These are phyloP conservation scores for Quercus gilva DNA, from an alignment of 306 rosid genomes.

Conservation along the genomic window DNA sequence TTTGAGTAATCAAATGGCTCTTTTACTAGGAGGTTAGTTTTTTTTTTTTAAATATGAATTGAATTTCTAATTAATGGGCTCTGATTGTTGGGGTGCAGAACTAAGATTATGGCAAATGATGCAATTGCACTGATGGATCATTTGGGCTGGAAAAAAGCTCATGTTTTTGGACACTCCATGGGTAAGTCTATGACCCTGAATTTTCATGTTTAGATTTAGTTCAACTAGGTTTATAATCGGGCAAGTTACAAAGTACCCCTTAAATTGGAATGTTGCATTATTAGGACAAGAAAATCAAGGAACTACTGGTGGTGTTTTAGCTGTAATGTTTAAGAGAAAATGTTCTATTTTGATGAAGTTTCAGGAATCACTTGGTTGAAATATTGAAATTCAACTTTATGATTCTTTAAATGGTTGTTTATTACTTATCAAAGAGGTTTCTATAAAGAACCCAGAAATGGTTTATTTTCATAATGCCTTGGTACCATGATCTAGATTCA, in stretches of 20 bases:
- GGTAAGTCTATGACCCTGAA: constrained; percentile 46
- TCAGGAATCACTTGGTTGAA: not conserved
- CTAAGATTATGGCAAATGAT: constrained; percentile 83
- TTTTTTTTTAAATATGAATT: not conserved
- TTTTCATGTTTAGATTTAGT: not conserved
- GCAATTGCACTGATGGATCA: constrained; percentile 82
- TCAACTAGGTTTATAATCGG: not conserved
- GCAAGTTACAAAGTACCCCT: not conserved
- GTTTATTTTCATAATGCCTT: not conserved
- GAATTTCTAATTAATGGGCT: not conserved
- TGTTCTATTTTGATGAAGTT: not conserved
- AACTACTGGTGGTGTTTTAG: not conserved
- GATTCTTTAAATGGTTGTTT: not conserved
- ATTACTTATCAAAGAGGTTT: too few relatives aligned
- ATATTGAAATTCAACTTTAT: not conserved
- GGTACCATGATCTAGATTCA: not conserved
- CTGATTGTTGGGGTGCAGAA: constrained; percentile 63
- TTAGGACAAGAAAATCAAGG: not conserved
- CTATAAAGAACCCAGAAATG: not conserved
- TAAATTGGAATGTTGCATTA: not conserved
- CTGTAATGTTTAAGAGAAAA: not conserved
- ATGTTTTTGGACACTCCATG: constrained; percentile 95
- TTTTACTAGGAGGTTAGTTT: not conserved
- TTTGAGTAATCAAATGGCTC: not conserved
- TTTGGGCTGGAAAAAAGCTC: constrained; percentile 88